Base-by-base conservation (phyloP, 192 early-diverging fungal species). In the Gonapodya prolifera region DNA sequence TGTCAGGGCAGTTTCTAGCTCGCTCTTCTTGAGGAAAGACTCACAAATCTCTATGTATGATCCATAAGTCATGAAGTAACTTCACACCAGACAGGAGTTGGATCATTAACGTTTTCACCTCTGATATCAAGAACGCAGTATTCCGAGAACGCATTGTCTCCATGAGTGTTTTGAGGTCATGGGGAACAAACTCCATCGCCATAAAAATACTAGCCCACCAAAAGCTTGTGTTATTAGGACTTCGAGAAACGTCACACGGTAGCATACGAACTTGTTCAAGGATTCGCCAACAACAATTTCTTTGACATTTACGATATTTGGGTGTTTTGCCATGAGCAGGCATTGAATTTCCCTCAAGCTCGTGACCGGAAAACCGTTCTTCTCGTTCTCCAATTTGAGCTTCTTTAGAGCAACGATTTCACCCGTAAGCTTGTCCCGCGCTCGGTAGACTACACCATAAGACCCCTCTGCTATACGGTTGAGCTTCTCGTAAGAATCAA, bases 111-210 rank as follows among this genome's bases (percentile, higher is more conserved):
- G 92, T 89, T 71, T 93, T 94, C 33, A 91, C 89, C 82, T 99
- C 97, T 1, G 92, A 94, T 45, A 92, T 91, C 28, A 92, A 80
- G 78, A 99, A 99, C 2, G 92, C 88, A 13, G 71, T 73, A 18
- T 18, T 30, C 2, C 71, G 71, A 1, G 81, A 69, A 1, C 81
- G 82, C 94, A 96, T 96, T 34, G 83, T 84, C 69, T 92, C 93
- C 94, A 98, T 95, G 0, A 99, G 83, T 1, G 90, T 83, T 74
- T 97, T 95, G 61, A 99, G 85, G 78, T 99, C 97, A 80, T 98
- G 96, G 35, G 96, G 94, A 79, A 96, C 91, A 82, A 93, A 99
- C 75, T 99, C 97, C 97, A 99, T 99, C 1, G 95, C 96, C 77
- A 97, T 95, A 79, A 95, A 99, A 33, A 97, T 91, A 80, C 91